Percentiles rank a stretch among this genome's conserved stretches.
phyloP scores from a whole-genome alignment of 2,329 filamentous ascomycete species.

The Penicillium aurantiogriseum region DNA sequence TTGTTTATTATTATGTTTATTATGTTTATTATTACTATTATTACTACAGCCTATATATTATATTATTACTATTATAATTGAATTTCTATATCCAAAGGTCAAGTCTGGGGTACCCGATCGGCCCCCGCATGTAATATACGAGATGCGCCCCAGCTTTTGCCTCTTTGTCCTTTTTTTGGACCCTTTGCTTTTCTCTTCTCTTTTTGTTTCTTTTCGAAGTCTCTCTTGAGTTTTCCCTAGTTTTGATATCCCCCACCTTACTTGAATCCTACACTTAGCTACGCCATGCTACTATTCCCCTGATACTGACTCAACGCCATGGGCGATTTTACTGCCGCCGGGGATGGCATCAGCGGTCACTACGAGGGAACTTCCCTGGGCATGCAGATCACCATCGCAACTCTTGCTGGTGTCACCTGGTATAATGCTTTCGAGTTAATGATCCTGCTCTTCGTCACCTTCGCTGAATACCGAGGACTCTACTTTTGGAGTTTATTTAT shows the following conservation, averaged over 20 bases:
- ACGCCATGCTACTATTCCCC: conserved; percentile 9
- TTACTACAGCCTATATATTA: too few species aligned
- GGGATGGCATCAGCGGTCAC: conserved; percentile 40
- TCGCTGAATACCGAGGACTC: conserved; percentile 46
- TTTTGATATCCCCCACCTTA: neutral
- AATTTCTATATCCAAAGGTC: too few species aligned
- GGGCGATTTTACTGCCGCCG: conserved; percentile 26
- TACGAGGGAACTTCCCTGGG: conserved; percentile 36
- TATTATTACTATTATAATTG: too few species aligned
- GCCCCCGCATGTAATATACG: conserved; percentile 7
- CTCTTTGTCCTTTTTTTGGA: conserved; percentile 1
- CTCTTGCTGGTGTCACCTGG: conserved; percentile 49
- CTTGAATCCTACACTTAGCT: neutral
- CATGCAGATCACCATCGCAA: conserved; percentile 45
- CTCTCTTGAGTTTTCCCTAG: neutral
- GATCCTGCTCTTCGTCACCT: conserved; percentile 50
- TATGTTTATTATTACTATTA: too few species aligned
- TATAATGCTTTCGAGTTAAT: conserved; percentile 53
- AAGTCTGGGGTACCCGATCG: conserved; percentile 1
- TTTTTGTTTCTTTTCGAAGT: neutral
- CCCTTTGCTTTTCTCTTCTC: neutral
- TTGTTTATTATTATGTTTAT: neutral
- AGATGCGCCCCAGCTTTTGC: conserved; percentile 7
- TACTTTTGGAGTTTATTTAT: conserved; percentile 54
- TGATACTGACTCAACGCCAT: conserved; percentile 20